phyloP scores from a whole-genome alignment of 805 yeast species.

The Teunomyces atbi region DNA sequence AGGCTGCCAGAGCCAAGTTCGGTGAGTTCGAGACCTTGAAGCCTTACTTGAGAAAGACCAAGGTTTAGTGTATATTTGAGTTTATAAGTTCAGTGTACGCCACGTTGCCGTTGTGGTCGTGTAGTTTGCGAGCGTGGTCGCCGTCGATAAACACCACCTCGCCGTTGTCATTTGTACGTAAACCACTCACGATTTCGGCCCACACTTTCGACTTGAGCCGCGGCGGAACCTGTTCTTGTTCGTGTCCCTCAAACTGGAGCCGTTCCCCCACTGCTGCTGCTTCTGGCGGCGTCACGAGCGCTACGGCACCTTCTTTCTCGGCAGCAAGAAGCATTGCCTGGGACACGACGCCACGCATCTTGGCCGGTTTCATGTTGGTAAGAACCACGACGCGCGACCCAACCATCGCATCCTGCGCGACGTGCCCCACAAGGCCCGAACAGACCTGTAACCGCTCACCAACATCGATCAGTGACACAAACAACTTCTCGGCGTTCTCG shows the following conservation, averaged over 20 bases:
- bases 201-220: slow-evolving; percentile 35
- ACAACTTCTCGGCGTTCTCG: slow-evolving; percentile 58
- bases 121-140: slow-evolving; percentile 4
- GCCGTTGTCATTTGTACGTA: slow-evolving; percentile 29
- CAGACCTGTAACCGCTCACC: slow-evolving; percentile 45
- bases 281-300: slow-evolving; percentile 47
- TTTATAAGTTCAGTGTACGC: not conserved
- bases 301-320: slow-evolving; percentile 35
- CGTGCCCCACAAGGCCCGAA: slow-evolving; percentile 53
- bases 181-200: slow-evolving; percentile 26
- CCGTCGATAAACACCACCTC: slow-evolving; percentile 26
- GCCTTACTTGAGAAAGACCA: slow-evolving; percentile 63
- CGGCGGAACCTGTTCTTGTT: slow-evolving; percentile 14
- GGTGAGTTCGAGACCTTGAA: slow-evolving; percentile 61
- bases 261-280: slow-evolving; percentile 36
- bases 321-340: slow-evolving; percentile 73
- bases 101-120: not conserved
- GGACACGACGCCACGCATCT: slow-evolving; percentile 60
- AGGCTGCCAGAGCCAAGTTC: slow-evolving; percentile 57
- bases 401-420: slow-evolving; percentile 39
- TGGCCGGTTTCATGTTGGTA: slow-evolving; percentile 57
- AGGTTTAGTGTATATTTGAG: slow-evolving; percentile 9
- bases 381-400: slow-evolving; percentile 49
- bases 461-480: slow-evolving; percentile 50
- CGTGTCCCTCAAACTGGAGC: slow-evolving; percentile 34